Evolutionary conservation across 352 stramenopile genomes (phyloP).

Genomic region (Phytophthora meadii): DNA sequence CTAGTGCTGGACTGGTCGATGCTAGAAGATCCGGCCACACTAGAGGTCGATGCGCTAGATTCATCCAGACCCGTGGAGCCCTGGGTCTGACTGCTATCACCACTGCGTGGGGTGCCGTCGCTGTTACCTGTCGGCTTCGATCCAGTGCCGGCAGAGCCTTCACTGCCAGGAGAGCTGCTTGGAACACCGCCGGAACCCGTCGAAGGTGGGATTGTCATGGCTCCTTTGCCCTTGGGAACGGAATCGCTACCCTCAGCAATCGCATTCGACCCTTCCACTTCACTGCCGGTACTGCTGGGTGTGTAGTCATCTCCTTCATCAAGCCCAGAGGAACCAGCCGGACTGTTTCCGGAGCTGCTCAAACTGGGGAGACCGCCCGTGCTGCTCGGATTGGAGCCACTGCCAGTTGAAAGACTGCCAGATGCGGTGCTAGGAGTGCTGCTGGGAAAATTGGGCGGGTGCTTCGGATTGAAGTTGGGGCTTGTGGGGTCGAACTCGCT

Average conservation of each 20-base stretch:
- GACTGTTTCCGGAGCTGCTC: conserved; percentile 18
- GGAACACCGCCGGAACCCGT: background rate
- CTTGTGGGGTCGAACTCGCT: conserved; percentile 7
- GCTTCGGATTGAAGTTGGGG: no score
- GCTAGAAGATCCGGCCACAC: conserved; percentile 12
- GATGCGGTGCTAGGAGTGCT: background rate
- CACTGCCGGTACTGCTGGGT: conserved; percentile 6
- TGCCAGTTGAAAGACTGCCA: conserved; percentile 4
- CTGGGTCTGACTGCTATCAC: background rate
- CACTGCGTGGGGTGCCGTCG: background rate
- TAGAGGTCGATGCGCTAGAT: no score
- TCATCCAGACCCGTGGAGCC: conserved; percentile 2
- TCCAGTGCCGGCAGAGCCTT: background rate
- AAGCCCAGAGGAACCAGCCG: conserved; percentile 1
- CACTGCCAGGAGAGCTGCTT: background rate
- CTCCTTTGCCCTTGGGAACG: conserved; percentile 4
- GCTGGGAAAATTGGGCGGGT: background rate
- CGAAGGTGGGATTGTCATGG: conserved; percentile 2
- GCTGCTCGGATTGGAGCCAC: background rate
- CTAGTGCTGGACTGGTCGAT: conserved; percentile 8
- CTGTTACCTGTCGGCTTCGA: conserved; percentile 4
- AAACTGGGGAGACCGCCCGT: conserved; percentile 2
- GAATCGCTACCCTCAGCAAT: conserved; percentile 17
- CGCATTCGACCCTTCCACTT: conserved; percentile 10
- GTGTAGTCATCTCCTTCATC: conserved; percentile 15